These are phyloP conservation scores for Sporisorium reilianum DNA, from an alignment of 1,284 basidiomycete genomes.

Conservation along the genomic window DNA sequence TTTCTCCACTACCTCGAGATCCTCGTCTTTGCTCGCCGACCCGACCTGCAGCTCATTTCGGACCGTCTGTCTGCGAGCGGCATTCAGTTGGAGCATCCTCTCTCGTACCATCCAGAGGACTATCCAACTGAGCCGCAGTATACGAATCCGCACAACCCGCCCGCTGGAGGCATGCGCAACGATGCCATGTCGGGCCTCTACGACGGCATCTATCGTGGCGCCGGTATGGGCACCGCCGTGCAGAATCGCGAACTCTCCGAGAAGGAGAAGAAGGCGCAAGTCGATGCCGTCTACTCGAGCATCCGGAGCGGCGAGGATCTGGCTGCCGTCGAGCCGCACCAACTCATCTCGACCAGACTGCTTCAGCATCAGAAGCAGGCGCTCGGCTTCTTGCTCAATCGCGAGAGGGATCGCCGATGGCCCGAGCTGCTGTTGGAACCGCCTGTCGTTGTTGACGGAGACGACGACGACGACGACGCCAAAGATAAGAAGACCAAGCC, in stretches of 20 bases:
- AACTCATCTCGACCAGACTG: conserved; percentile 86
- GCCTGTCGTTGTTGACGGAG: conserved; percentile 4
- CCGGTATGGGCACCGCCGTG: conserved; percentile 34
- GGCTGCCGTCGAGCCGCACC: conserved; percentile 80
- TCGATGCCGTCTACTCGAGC: conserved; percentile 91
- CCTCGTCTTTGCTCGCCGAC: conserved; percentile 90
- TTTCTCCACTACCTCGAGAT: conserved; percentile 82
- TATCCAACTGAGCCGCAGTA: conserved; percentile 78
- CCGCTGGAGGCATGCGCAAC: conserved; percentile 31
- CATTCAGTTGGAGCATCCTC: conserved; percentile 84
- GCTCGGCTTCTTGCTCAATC: conserved; percentile 92
- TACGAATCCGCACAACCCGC: conserved; percentile 79
- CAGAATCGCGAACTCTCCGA: conserved; percentile 71
- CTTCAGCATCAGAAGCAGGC: conserved; percentile 99
- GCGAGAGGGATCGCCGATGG: conserved; percentile 74
- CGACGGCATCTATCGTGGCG: conserved; percentile 70
- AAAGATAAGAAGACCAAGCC: background rate
- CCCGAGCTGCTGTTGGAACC: conserved; percentile 46
- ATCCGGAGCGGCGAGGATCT: conserved; percentile 88
- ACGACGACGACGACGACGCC: conserved; percentile 8
- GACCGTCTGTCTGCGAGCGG: conserved; percentile 78
- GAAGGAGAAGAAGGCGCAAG: conserved; percentile 90
- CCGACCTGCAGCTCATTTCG: conserved; percentile 85
- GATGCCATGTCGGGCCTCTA: conserved; percentile 19
- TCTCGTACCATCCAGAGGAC: conserved; percentile 74